phyloP scores from a whole-genome alignment of 305 asterid genomes.

The Ajuga reptans region DNA sequence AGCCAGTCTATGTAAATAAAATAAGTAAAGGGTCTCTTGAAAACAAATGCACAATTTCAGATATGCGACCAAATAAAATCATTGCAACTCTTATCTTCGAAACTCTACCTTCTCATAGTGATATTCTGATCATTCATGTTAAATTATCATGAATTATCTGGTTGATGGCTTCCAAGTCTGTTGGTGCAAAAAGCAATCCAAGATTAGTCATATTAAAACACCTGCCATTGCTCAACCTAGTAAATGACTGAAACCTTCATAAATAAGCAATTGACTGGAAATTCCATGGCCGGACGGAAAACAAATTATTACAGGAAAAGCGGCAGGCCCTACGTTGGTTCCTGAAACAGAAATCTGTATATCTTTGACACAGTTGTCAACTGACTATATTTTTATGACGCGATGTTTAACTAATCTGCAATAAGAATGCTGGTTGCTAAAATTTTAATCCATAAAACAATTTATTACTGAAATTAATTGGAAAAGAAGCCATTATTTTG shows the following conservation, averaged over 20 bases:
- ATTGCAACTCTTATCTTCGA: neutral
- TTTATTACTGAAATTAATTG: neutral
- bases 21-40: neutral
- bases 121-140: neutral
- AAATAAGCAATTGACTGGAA: neutral
- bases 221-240: neutral
- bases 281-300: neutral
- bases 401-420: neutral
- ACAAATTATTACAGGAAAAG: conserved; percentile 2
- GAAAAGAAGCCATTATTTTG: neutral
- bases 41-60: neutral
- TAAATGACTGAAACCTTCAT: neutral
- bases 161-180: neutral
- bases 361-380: conserved; percentile 9
- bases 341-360: neutral
- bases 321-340: neutral
- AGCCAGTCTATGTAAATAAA: neutral
- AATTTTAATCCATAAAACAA: neutral
- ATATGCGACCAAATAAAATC: neutral
- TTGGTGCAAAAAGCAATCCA: neutral
- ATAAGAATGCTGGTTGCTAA: neutral
- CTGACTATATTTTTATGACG: neutral
- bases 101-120: neutral
- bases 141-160: neutral
- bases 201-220: neutral